Evolutionary conservation across 306 rosid genomes (phyloP).

Genomic region (Argentina anserina): DNA sequence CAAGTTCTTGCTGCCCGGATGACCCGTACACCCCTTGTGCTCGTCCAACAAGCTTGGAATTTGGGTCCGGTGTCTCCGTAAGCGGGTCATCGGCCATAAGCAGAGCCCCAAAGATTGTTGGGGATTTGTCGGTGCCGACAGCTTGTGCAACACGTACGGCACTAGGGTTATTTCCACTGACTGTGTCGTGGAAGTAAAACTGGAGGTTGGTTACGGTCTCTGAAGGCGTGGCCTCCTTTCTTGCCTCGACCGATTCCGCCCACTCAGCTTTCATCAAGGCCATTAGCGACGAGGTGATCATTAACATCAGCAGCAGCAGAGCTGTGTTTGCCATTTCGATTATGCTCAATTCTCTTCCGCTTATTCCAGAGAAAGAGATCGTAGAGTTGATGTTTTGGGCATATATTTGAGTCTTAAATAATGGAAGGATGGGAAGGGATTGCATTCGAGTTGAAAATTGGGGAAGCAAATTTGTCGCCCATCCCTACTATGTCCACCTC

Average conservation of each 20-base stretch:
- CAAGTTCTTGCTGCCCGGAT: slow-evolving; percentile 52
- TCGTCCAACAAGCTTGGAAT: slow-evolving; percentile 61
- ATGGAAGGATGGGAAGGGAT: too few relatives aligned
- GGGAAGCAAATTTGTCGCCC: too few relatives aligned
- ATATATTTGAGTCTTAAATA: too few relatives aligned
- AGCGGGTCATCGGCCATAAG: slow-evolving; percentile 72
- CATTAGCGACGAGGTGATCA: neutral
- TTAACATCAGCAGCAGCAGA: neutral
- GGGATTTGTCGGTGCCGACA: slow-evolving; percentile 21
- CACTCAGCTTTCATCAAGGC: slow-evolving; percentile 24
- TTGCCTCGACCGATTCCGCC: slow-evolving; percentile 21
- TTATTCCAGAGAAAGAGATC: too few relatives aligned
- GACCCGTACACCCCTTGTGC: slow-evolving; percentile 79
- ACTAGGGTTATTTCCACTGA: slow-evolving; percentile 64
- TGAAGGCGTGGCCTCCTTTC: slow-evolving; percentile 14
- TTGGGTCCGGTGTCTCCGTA: slow-evolving; percentile 62
- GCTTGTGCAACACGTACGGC: slow-evolving; percentile 61
- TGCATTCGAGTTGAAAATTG: too few relatives aligned
- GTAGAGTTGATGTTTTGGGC: too few relatives aligned
- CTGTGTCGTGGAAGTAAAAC: slow-evolving; percentile 78
- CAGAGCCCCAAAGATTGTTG: slow-evolving; percentile 50
- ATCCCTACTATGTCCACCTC: too few relatives aligned
- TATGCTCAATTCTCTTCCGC: too few relatives aligned
- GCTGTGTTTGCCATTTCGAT: slow-evolving; percentile 39
- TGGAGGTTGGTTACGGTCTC: slow-evolving; percentile 50